These are phyloP conservation scores for Cercophora samala DNA, from an alignment of 495 filamentous ascomycete species.

Conservation along the genomic window DNA sequence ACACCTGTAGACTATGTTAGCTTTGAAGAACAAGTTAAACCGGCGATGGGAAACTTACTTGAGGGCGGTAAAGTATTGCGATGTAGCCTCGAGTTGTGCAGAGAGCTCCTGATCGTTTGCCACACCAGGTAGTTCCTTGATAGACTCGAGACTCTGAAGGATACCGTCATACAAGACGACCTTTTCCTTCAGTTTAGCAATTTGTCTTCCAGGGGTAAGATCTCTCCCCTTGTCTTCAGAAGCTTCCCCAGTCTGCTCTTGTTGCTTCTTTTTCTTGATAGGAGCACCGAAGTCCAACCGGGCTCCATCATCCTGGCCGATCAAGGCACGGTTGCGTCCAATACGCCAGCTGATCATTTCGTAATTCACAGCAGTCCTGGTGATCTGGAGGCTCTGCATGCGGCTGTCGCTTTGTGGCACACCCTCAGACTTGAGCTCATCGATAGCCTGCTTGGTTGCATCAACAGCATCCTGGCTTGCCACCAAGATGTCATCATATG, in stretches of 20 bases:
- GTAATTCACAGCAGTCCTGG: constrained; percentile 88
- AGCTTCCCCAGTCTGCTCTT: constrained; percentile 40
- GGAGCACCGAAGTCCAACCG: constrained; percentile 49
- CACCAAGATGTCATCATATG: constrained; percentile 87
- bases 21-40: background rate
- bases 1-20: constrained; percentile 54
- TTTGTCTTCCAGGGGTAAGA: constrained; percentile 60
- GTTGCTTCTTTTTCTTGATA: constrained; percentile 42
- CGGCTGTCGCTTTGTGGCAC: constrained; percentile 79
- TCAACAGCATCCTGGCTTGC: constrained; percentile 93
- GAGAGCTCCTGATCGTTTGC: constrained; percentile 79
- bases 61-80: constrained; percentile 80
- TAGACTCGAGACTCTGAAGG: constrained; percentile 80
- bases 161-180: constrained; percentile 92
- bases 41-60: constrained; percentile 53
- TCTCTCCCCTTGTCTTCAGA: constrained; percentile 46
- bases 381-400: constrained; percentile 91
- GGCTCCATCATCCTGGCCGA: constrained; percentile 73
- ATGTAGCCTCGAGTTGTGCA: constrained; percentile 70
- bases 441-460: constrained; percentile 86
- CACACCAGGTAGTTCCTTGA: constrained; percentile 85
- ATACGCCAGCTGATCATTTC: constrained; percentile 91
- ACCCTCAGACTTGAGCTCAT: constrained; percentile 79
- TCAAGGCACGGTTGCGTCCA: constrained; percentile 84
- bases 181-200: constrained; percentile 79